Conservation (phyloP, 2,329 filamentous ascomycete species). For the Tolypocladium paradoxum region DNA sequence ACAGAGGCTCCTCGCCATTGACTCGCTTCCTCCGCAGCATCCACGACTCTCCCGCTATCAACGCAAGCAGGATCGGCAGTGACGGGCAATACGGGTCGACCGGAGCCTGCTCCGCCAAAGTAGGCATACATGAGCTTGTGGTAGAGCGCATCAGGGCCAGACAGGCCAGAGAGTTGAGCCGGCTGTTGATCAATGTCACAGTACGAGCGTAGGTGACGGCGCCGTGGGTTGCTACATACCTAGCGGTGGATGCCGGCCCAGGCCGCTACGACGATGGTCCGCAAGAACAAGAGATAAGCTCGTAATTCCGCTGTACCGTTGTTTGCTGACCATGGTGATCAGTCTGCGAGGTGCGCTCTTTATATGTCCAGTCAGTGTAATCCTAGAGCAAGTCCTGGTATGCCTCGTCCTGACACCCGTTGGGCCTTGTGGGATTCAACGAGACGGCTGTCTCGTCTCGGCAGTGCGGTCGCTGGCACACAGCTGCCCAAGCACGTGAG, state of each 20-base stretch:
- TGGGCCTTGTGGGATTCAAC: no score
- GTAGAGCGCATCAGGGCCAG: constrained; percentile 13
- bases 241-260: constrained; percentile 1
- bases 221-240: constrained; percentile 3
- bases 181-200: constrained; percentile 3
- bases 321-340: background rate
- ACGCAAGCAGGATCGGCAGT: no score
- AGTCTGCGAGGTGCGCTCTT: no score
- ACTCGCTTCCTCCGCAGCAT: constrained; percentile 1
- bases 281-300: background rate
- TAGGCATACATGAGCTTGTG: constrained; percentile 18
- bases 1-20: background rate
- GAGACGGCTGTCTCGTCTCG: no score
- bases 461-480: background rate
- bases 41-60: constrained; percentile 4
- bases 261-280: constrained; percentile 4
- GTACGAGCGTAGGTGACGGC: background rate
- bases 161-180: constrained; percentile 1
- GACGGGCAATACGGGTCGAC: constrained; percentile 3
- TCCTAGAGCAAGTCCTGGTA: no score
- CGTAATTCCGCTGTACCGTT: background rate
- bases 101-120: constrained; percentile 16
- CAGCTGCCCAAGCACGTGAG: background rate
- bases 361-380: no score
- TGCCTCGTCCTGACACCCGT: no score